Conservation (phyloP, 2,329 filamentous ascomycete genomes). For the Teratosphaeria zuluensis region DNA sequence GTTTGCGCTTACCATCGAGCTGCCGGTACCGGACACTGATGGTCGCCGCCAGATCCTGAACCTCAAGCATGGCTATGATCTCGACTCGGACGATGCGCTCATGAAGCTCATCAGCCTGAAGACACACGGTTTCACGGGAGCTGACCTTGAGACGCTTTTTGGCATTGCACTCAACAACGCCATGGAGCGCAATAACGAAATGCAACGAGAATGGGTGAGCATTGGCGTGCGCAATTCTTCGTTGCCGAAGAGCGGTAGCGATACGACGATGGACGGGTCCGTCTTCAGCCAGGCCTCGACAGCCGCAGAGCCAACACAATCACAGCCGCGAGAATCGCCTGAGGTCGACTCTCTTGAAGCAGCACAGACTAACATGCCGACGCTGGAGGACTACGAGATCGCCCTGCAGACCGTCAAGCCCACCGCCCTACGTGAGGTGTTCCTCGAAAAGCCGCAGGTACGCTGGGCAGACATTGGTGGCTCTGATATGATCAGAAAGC, state of each 20-base stretch:
- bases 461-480: conserved; percentile 84
- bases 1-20: conserved; percentile 57
- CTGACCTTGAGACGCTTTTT: conserved; percentile 61
- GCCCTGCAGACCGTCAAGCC: conserved; percentile 64
- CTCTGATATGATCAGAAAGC: conserved; percentile 61
- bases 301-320: background rate
- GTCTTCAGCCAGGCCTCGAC: conserved; percentile 6
- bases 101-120: conserved; percentile 51
- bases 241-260: background rate
- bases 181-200: conserved; percentile 25
- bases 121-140: conserved; percentile 80
- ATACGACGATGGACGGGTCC: conserved; percentile 1
- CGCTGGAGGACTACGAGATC: conserved; percentile 47
- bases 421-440: conserved; percentile 80
- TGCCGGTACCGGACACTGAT: conserved; percentile 65
- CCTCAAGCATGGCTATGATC: conserved; percentile 40
- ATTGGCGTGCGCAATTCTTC: conserved; percentile 2
- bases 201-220: conserved; percentile 11
- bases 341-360: background rate
- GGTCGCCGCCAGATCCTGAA: conserved; percentile 67
- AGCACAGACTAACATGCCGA: conserved; percentile 3
- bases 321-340: background rate
- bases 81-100: conserved; percentile 41
- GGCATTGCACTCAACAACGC: conserved; percentile 39
- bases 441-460: conserved; percentile 77